Evolutionary conservation across 768 basidiomycete species (phyloP), one percentile per base, ranked within the genome.

Genomic region (Auriscalpium orientale): DNA sequence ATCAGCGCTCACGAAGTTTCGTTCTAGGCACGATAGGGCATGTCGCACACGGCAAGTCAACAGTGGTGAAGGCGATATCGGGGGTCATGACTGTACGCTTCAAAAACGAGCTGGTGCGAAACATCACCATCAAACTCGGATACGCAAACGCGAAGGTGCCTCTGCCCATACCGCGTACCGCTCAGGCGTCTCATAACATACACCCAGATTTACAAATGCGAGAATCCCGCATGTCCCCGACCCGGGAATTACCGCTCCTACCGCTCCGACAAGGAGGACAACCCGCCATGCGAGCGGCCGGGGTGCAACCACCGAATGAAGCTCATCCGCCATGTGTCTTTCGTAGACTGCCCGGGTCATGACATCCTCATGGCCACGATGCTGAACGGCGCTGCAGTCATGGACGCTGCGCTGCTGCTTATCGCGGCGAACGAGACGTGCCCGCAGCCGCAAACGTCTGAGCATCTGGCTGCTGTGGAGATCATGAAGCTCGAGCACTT

Each of bases 301-400:
- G 91, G 92, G 58, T 98, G 97, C 73, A 87, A 85, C 40, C 84
- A 85, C 55, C 81, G 83, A 16, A 94, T 98, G 92, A 88, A 87
- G 65, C 84, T 98, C 62, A 68, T 98, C 60, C 87, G 95, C 62
- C 97, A 99, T 66, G 95, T 98, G 66, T 98, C 95, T 3, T 99
- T 99, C 72, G 97, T 99, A 68, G 97, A 99, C 72, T 93, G 89
- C 64, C 92, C 91, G 1, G 91, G 95, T 59, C 95, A 95, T 82
- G 94, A 98, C 72, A 98, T 99, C 85, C 85, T 99, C 71, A 99
- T 99, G 97, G 97, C 97, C 51, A 99, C 95, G 61, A 99, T 99
- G 97, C 78, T 99, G 64, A 98, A 98, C 80, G 97, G 95, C 71
- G 97, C 97, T 44, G 97, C 97, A 10, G 95, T 98, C 78, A 99